phyloP scores from a whole-genome alignment of 176 grass and related monocot genomes.

The Luzula sylvatica region DNA sequence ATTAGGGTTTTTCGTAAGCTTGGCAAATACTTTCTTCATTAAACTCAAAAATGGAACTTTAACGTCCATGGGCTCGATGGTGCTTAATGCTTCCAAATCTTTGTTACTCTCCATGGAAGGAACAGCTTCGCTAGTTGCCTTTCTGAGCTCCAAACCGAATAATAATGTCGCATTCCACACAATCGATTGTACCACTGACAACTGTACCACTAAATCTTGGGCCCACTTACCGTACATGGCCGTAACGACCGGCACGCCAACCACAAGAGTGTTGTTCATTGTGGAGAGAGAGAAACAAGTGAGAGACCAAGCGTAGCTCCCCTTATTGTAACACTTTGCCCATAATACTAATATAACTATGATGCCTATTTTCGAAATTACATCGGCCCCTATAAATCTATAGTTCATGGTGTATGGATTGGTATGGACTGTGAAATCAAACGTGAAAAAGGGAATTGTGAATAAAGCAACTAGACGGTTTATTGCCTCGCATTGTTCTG shows the following conservation, averaged over 20 bases:
- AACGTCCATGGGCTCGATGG: not conserved
- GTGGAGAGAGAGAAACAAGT: conserved; percentile 68
- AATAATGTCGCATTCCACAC: conserved; percentile 44
- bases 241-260: conserved; percentile 66
- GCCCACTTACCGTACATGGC: conserved; percentile 96
- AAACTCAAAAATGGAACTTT: not conserved
- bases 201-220: conserved; percentile 73
- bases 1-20: conserved; percentile 63
- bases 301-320: conserved; percentile 29
- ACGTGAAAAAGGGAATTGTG: conserved; percentile 78
- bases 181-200: conserved; percentile 64
- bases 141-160: conserved; percentile 61
- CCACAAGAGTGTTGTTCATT: conserved; percentile 78
- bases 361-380: conserved; percentile 46
- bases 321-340: conserved; percentile 7
- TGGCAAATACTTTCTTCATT: conserved; percentile 55
- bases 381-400: conserved; percentile 55
- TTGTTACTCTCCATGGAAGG: not conserved
- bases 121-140: conserved; percentile 13
- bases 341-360: conserved; percentile 29
- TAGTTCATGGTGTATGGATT: conserved; percentile 62
- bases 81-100: not conserved
- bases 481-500: conserved; percentile 60
- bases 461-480: conserved; percentile 67
- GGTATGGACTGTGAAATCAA: conserved; percentile 60